Evolutionary conservation across 495 filamentous ascomycete species (phyloP), one percentile per base, ranked within the genome.

Genomic region (Hypoxylon intermedium): DNA sequence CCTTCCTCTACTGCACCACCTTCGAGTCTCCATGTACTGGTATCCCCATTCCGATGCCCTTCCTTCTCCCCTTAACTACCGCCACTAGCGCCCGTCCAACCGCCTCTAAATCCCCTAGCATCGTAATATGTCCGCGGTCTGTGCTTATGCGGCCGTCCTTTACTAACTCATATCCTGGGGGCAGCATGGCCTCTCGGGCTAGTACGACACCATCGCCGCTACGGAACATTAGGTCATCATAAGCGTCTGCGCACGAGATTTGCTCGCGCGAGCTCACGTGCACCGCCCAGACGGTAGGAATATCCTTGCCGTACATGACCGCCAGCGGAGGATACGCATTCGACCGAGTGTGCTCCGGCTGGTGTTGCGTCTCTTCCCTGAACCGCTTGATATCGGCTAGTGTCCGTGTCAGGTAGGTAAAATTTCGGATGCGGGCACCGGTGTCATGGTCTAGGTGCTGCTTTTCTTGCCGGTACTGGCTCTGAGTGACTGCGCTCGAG

Each of bases 201-300:
- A 98, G 78, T 67, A 92, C 91, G 0, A 98, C 93, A 0, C 93
- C 93, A 71, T 98, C 93, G 0, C 93, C 93, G 30, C 85, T 87
- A 0, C 87, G 89, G 73, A 97, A 97, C 0, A 90, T 84, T 2
- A 97, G 77, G 54, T 96, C 87, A 58, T 96, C 93, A 67, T 96
- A 98, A 2, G 87, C 87, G 74, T 95, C 91, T 0, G 83, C 73
- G 31, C 84, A 83, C 48, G 85, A 85, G 60, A 97, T 97, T 0
- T 69, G 75, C n/a, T 74, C 78, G 6, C 74, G 68, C 1, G 84
- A 84, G 4, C 80, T 65, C 7, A 98, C 91, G 9, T 84, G 82
- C 1, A 89, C 91, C 0, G 85, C 91, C 71, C 83, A 89, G 0
- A 96, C 89, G 0, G 93, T 98, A 0, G 93, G 93, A 2, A 88